phyloP scores from a whole-genome alignment of 2,329 filamentous ascomycete genomes.

The Talaromyces sp. region DNA sequence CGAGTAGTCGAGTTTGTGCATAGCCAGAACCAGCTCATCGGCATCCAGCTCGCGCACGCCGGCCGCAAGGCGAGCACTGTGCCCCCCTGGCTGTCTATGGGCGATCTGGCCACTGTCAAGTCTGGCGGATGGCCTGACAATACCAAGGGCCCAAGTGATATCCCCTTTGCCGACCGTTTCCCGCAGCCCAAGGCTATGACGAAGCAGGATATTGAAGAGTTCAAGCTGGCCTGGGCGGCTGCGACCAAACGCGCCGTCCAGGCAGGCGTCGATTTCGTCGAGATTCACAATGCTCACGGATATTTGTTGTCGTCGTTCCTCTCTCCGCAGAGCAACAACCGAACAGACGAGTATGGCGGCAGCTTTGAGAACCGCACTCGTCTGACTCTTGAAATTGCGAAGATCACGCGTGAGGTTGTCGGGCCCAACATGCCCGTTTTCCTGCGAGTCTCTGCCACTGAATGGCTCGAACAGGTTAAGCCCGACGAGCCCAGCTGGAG shows the following conservation, averaged over 20 bases:
- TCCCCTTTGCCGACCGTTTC: conserved; percentile 58
- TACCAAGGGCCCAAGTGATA: conserved; percentile 53
- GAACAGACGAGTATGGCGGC: conserved; percentile 54
- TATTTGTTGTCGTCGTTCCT: conserved; percentile 70
- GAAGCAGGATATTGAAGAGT: conserved; percentile 58
- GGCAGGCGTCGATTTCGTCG: conserved; percentile 71
- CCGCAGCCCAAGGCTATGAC: conserved; percentile 64
- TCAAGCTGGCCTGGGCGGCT: conserved; percentile 59
- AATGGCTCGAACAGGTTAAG: conserved; percentile 63
- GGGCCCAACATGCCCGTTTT: conserved; percentile 66
- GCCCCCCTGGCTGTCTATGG: conserved; percentile 42
- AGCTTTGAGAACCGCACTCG: conserved; percentile 60
- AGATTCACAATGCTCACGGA: conserved; percentile 75
- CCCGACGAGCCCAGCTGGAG: conserved; percentile 61
- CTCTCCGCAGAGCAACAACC: conserved; percentile 62
- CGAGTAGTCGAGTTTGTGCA: conserved; percentile 25
- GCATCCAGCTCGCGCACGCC: conserved; percentile 27
- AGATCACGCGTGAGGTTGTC: conserved; percentile 57
- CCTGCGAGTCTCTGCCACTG: conserved; percentile 66
- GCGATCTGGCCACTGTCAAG: conserved; percentile 40
- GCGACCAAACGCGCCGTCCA: conserved; percentile 56
- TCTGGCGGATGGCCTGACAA: conserved; percentile 52
- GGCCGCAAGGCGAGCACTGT: conserved; percentile 60
- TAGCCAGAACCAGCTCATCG: conserved; percentile 23
- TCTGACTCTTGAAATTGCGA: conserved; percentile 61